A percentile compares a stretch with the other conserved stretches of the same genome.
phyloP scores from a whole-genome alignment of 768 basidiomycete genomes.

The Harrya chromipes region DNA sequence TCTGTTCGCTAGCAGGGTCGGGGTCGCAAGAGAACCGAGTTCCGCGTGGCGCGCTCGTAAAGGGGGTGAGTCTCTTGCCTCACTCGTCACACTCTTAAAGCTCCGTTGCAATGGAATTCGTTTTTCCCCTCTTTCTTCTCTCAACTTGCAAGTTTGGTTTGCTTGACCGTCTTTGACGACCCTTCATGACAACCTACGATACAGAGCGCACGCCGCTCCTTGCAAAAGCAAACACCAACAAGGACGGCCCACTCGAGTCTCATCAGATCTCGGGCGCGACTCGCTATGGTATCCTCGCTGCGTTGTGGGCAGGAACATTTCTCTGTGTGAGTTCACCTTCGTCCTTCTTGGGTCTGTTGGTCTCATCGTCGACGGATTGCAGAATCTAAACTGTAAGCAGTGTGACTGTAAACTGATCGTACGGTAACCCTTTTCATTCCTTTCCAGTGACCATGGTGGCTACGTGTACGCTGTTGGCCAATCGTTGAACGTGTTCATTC shows the following conservation, averaged over 20 bases:
- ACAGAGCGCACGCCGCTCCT: conserved; percentile 32
- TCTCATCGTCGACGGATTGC: neutral
- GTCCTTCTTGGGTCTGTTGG: neutral
- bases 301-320: conserved; percentile 68
- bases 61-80: no score
- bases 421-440: neutral
- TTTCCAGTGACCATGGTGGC: conserved; percentile 25
- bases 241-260: conserved; percentile 40
- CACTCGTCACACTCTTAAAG: no score
- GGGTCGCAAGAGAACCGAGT: no score
- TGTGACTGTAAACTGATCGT: neutral
- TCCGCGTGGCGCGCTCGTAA: no score
- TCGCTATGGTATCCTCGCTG: conserved; percentile 61
- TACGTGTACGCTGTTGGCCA: conserved; percentile 7
- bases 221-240: neutral
- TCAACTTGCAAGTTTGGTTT: no score
- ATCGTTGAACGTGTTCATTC: neutral
- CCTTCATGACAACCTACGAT: neutral
- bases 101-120: no score
- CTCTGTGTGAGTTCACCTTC: conserved; percentile 51
- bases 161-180: no score
- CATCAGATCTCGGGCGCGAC: conserved; percentile 56
- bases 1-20: no score
- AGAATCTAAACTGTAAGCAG: conserved; percentile 15
- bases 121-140: no score